Evolutionary conservation across 2,329 filamentous ascomycete genomes (phyloP), one percentile per base, ranked within the genome.

Genomic region (Botrytis aclada): DNA sequence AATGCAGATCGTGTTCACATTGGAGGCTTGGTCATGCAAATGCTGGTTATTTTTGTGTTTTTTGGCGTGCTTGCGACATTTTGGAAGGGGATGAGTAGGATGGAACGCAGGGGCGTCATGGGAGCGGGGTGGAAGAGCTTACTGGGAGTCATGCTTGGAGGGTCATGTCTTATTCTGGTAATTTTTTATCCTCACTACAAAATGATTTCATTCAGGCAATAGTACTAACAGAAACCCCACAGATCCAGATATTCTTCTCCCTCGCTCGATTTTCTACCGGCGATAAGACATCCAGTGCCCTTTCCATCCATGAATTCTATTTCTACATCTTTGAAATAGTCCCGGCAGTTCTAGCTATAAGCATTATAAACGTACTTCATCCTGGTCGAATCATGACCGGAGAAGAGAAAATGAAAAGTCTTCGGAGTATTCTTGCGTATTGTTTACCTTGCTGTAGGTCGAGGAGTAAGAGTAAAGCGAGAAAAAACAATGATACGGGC

Each of bases 11-110:
- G 84, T 69, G 80, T 85, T 72, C 88, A 88, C 78, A 88, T 87
- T 84, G 85, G 83, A 20, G 86, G 86, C 0, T 85, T 88, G 20
- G 85, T 83, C 0, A 77, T 88, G 0, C 86, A 88, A 73, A 80
- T 87, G 74, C 77, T 84, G 37, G 86, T 86, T 71, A 85, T 87
- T 71, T 72, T 87, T 3, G 69, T 83, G 22, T 87, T 88, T 22
- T 20, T 51, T 6, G 43, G 29, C 29, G 18, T 64, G 34, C 32
- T 71, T 37, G n/a, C 20, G 25, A 5, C 14, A 10, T 41, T 71
- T 16, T 41, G 29, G n/a, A 34, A 34, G 12, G 60, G 43, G 29
- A 32, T 71, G 29, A 25, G 10, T 39, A 6, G 8, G 12, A 18
- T 63, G 7, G 45, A 37, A 37, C 51, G 6, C 12, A 43, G 18